A percentile compares a stretch with the other conserved stretches of the same genome.
phyloP scores from a whole-genome alignment of 208 protist species.

The Leishmania tarentolae region DNA sequence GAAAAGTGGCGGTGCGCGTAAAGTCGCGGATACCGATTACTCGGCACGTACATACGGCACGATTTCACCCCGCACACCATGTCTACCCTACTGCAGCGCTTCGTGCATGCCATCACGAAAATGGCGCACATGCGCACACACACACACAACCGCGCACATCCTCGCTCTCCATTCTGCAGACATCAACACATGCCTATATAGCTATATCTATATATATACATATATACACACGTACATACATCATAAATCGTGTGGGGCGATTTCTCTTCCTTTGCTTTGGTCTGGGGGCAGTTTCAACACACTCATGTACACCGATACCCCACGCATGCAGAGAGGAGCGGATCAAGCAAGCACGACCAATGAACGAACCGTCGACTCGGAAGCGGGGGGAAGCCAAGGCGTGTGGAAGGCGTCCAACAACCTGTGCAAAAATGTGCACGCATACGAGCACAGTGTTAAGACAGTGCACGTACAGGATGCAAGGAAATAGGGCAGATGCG shows the following conservation, averaged over 20 bases:
- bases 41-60: too few species aligned
- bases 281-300: not conserved
- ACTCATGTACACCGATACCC: not conserved
- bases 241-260: too few species aligned
- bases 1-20: not conserved
- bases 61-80: not conserved
- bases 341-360: not conserved
- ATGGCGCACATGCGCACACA: not conserved
- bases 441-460: not conserved
- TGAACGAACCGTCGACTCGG: not conserved
- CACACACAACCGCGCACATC: not conserved
- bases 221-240: not conserved
- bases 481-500: not conserved
- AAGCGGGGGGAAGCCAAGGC: not conserved
- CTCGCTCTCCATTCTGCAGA: not conserved
- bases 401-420: not conserved
- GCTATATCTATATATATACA: not conserved
- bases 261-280: too few species aligned
- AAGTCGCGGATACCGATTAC: not conserved
- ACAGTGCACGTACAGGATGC: not conserved
- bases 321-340: not conserved
- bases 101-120: not conserved
- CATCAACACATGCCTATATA: not conserved
- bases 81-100: not conserved
- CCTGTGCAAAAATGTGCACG: not conserved